Conservation (phyloP, 805 yeast species). For the Brettanomyces bruxellensis region DNA sequence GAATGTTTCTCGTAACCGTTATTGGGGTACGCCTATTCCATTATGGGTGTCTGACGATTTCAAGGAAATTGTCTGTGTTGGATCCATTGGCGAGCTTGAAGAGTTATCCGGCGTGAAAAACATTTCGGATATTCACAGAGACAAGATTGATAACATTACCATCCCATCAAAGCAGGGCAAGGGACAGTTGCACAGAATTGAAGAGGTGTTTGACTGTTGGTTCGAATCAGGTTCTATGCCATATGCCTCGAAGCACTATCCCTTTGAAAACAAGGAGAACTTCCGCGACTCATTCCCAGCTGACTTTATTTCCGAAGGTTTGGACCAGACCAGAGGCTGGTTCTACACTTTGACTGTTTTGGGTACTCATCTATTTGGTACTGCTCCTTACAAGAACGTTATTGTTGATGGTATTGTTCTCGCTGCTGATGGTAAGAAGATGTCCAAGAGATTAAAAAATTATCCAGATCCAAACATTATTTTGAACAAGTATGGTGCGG, state of each 20-base stretch:
- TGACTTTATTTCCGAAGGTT: slow-evolving; percentile 95
- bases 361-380: slow-evolving; percentile 88
- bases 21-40: slow-evolving; percentile 99
- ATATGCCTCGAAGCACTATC: slow-evolving; percentile 92
- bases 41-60: slow-evolving; percentile 93
- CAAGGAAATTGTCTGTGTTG: slow-evolving; percentile 88
- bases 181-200: slow-evolving; percentile 80
- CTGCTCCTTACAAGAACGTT: slow-evolving; percentile 91
- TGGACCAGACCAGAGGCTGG: slow-evolving; percentile 99
- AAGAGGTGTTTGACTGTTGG: slow-evolving; percentile 99
- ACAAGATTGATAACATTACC: slow-evolving; percentile 80
- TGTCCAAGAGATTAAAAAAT: slow-evolving; percentile 97
- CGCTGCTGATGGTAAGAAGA: slow-evolving; percentile 97
- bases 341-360: slow-evolving; percentile 92
- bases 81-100: slow-evolving; percentile 81
- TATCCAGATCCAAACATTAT: slow-evolving; percentile 91
- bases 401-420: slow-evolving; percentile 94
- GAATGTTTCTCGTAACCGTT: slow-evolving; percentile 96
- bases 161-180: slow-evolving; percentile 89
- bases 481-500: slow-evolving; percentile 90
- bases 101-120: slow-evolving; percentile 72
- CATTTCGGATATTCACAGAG: slow-evolving; percentile 91
- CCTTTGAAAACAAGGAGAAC: slow-evolving; percentile 68
- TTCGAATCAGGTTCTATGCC: slow-evolving; percentile 99
- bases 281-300: slow-evolving; percentile 85